phyloP scores from a whole-genome alignment of 768 basidiomycete species.

The Boletus sensibilis region DNA sequence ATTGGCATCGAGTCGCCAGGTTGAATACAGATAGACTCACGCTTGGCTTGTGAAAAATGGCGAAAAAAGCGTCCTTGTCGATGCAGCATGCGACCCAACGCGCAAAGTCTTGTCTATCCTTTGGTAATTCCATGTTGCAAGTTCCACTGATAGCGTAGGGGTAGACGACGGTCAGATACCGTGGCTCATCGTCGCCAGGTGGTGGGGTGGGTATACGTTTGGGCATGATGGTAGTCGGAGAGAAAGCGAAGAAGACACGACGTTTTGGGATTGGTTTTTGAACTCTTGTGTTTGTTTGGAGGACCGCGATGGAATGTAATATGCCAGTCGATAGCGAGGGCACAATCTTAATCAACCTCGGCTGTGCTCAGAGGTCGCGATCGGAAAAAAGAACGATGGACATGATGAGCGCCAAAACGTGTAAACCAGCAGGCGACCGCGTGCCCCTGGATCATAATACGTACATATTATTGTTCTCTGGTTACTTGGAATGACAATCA shows the following conservation, averaged over 20 bases:
- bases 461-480: background rate
- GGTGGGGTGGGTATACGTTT: conserved; percentile 44
- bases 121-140: conserved; percentile 40
- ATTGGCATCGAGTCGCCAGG: background rate
- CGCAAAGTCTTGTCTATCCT: conserved; percentile 39
- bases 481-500: background rate
- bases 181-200: conserved; percentile 43
- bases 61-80: conserved; percentile 34
- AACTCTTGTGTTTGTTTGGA: background rate
- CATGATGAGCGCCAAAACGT: background rate
- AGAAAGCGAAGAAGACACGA: background rate
- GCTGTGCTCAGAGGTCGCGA: background rate
- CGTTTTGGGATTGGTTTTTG: background rate
- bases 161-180: conserved; percentile 43
- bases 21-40: conserved; percentile 30
- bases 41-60: conserved; percentile 45
- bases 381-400: background rate
- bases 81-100: conserved; percentile 45
- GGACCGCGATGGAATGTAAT: conserved; percentile 1
- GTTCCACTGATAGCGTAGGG: conserved; percentile 41
- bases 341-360: background rate
- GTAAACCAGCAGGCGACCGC: background rate
- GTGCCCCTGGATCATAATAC: background rate
- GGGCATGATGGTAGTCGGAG: conserved; percentile 31
- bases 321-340: background rate